Evolutionary conservation across 257 asterid species (phyloP).

Genomic region (Jasminum sambac): DNA sequence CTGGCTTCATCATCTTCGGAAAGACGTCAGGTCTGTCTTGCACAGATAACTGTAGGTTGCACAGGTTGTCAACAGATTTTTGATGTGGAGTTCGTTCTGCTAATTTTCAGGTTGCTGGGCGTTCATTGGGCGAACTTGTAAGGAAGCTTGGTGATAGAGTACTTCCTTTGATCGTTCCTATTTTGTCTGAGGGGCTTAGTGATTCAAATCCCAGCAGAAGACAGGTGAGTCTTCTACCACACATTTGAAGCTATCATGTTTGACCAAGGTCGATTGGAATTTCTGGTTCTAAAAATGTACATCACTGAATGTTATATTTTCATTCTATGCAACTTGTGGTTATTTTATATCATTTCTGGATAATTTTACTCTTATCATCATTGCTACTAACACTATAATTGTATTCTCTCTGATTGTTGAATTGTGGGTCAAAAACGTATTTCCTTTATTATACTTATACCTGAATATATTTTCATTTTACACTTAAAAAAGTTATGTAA

Average conservation of each 20-base stretch:
- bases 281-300: not conserved
- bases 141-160: slow-evolving; percentile 99
- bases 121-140: slow-evolving; percentile 97
- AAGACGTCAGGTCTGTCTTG: slow-evolving; percentile 78
- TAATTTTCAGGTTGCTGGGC: slow-evolving; percentile 80
- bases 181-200: slow-evolving; percentile 76
- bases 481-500: not conserved
- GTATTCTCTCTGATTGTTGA: not conserved
- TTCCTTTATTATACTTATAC: not conserved
- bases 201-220: slow-evolving; percentile 85
- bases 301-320: not conserved
- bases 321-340: not conserved
- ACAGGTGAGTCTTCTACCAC: slow-evolving; percentile 57
- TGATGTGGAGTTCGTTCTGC: slow-evolving; percentile 18
- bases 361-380: not conserved
- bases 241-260: not conserved
- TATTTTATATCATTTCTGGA: not conserved
- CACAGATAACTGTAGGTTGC: slow-evolving; percentile 14
- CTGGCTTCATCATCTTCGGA: slow-evolving; percentile 94
- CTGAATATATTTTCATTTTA: not conserved
- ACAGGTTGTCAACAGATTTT: slow-evolving; percentile 16
- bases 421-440: not conserved
- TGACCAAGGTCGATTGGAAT: not conserved
- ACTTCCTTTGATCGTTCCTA: slow-evolving; percentile 91
- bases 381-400: not conserved